Evolutionary conservation across 1,284 basidiomycete genomes (phyloP).

Genomic region (Ganoderma leucocontextum): DNA sequence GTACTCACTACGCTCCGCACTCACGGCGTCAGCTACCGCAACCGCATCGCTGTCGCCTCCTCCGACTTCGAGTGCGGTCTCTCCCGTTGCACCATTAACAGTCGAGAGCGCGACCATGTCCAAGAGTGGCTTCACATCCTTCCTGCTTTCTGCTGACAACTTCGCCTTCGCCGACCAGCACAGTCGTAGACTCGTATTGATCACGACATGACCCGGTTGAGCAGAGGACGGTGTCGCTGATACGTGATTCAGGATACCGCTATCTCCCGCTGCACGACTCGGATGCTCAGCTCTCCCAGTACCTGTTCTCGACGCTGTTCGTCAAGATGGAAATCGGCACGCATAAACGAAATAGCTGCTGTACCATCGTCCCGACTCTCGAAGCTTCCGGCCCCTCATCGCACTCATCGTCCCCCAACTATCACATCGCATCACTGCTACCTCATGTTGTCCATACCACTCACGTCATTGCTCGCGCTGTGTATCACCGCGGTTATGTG

Average conservation of each 20-base stretch:
- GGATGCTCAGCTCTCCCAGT: slow-evolving; percentile 82
- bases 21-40: slow-evolving; percentile 6
- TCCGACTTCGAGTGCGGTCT: slow-evolving; percentile 36
- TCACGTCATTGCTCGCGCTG: neutral
- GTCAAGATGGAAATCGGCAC: slow-evolving; percentile 64
- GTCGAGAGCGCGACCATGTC: slow-evolving; percentile 52
- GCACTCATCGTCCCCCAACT: neutral
- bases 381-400: neutral
- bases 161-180: slow-evolving; percentile 58
- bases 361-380: neutral
- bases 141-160: slow-evolving; percentile 79
- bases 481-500: neutral
- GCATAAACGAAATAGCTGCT: slow-evolving; percentile 24
- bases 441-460: neutral
- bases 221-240: neutral
- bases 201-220: slow-evolving; percentile 75
- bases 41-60: slow-evolving; percentile 24
- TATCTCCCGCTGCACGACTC: slow-evolving; percentile 89
- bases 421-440: neutral
- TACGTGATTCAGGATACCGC: slow-evolving; percentile 73
- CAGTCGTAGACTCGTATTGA: slow-evolving; percentile 48
- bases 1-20: too few species aligned
- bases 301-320: slow-evolving; percentile 90
- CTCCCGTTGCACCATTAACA: slow-evolving; percentile 29
- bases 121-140: slow-evolving; percentile 74